phyloP scores from a whole-genome alignment of 2,329 filamentous ascomycete species.

The Byssothecium circinans region DNA sequence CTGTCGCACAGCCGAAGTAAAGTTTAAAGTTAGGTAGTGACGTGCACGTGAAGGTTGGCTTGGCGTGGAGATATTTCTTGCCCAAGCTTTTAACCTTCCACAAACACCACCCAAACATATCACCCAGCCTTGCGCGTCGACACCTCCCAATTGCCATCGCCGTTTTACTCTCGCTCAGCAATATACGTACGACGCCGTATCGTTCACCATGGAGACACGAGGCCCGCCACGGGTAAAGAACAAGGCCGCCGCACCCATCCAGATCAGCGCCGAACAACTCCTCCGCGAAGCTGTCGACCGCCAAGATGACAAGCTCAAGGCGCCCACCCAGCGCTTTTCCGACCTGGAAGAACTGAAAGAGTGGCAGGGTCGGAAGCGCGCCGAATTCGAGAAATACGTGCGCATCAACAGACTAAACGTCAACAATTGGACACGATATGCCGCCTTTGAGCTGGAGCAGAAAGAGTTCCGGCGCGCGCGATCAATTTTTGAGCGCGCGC shows the following conservation, averaged over 20 bases:
- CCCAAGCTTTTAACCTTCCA: constrained; percentile 11
- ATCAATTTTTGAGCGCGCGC: constrained; percentile 89
- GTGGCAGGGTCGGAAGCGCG: constrained; percentile 92
- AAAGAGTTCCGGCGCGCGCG: constrained; percentile 93
- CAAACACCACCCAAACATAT: constrained; percentile 5
- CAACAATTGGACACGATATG: constrained; percentile 99
- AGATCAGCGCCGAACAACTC: constrained; percentile 96
- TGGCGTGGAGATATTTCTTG: constrained; percentile 20
- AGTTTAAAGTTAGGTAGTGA: constrained; percentile 4
- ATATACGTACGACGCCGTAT: too few species aligned
- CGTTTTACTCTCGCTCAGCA: too few species aligned
- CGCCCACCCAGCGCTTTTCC: constrained; percentile 90
- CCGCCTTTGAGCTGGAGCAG: constrained; percentile 95
- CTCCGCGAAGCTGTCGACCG: constrained; percentile 96
- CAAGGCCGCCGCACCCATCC: constrained; percentile 80
- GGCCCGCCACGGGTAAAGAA: constrained; percentile 97
- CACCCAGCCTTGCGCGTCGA: neutral
- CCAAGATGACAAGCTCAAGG: constrained; percentile 84
- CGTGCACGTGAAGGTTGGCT: constrained; percentile 20
- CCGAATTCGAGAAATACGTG: constrained; percentile 98
- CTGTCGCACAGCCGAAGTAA: neutral
- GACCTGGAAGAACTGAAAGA: constrained; percentile 98
- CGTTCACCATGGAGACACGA: constrained; percentile 76
- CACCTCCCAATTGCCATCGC: too few species aligned
- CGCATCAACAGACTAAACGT: constrained; percentile 91